These are phyloP conservation scores for Cladophialophora immunda DNA, from an alignment of 2,329 filamentous ascomycete genomes.

Conservation along the genomic window DNA sequence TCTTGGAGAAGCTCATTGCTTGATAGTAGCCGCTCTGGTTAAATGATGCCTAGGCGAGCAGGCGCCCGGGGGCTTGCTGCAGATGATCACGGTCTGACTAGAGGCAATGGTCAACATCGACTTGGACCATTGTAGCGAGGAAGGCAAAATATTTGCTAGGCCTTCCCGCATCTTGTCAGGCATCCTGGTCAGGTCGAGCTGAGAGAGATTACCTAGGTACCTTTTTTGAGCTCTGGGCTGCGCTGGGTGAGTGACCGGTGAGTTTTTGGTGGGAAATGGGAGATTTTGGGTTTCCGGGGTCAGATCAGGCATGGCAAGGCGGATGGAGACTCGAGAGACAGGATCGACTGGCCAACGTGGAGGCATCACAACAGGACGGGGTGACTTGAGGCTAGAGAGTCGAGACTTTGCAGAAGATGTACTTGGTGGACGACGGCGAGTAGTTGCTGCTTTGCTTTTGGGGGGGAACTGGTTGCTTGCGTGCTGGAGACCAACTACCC, in stretches of 20 bases:
- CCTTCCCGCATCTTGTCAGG: constrained; percentile 7
- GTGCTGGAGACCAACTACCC: constrained; percentile 12
- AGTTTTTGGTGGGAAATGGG: constrained; percentile 8
- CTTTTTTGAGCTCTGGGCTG: not conserved
- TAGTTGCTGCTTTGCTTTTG: not conserved
- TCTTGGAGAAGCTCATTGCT: constrained; percentile 23
- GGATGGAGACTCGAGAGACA: not conserved
- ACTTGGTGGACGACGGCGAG: not conserved
- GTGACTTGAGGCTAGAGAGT: constrained; percentile 1
- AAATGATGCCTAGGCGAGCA: constrained; percentile 21
- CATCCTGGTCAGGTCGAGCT: constrained; percentile 3
- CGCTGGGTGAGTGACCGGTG: constrained; percentile 9
- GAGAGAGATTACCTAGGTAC: constrained; percentile 1
- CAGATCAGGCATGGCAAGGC: not conserved
- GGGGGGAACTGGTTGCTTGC: not conserved
- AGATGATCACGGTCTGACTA: constrained; percentile 19
- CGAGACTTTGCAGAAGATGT: not conserved
- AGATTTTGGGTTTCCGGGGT: constrained; percentile 14
- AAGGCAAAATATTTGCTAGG: not conserved
- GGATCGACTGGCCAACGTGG: not conserved
- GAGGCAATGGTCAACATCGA: constrained; percentile 7
- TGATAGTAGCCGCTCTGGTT: constrained; percentile 25
- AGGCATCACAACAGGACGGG: not conserved
- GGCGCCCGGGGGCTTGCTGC: constrained; percentile 17
- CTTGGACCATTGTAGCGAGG: not conserved